Evolutionary conservation across 2,329 filamentous ascomycete genomes (phyloP).

Genomic region (Metarhizium sp.): DNA sequence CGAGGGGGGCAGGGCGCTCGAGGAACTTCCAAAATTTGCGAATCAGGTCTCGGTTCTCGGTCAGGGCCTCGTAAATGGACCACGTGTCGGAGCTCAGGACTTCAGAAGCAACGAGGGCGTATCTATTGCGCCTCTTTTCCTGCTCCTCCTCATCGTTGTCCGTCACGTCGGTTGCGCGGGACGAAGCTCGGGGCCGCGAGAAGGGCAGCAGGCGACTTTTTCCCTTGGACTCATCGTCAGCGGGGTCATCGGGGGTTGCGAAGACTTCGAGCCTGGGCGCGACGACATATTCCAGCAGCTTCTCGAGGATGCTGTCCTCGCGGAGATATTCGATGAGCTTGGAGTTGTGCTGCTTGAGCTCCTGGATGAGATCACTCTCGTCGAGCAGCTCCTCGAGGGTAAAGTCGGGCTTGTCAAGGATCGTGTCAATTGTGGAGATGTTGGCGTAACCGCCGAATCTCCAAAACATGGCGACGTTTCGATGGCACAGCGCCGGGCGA

Average conservation of each 20-base stretch:
- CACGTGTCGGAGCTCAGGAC: conserved; percentile 92
- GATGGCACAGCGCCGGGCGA: conserved; percentile 23
- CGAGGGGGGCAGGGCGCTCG: conserved; percentile 72
- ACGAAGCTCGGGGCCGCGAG: conserved; percentile 43
- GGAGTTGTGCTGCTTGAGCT: conserved; percentile 95
- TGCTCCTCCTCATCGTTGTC: conserved; percentile 59
- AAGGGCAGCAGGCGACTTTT: conserved; percentile 36
- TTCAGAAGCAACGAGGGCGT: conserved; percentile 88
- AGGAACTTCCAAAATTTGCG: conserved; percentile 88
- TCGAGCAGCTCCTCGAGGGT: conserved; percentile 92
- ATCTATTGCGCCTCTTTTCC: conserved; percentile 87
- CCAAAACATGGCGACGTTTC: conserved; percentile 84
- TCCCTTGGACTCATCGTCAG: conserved; percentile 40
- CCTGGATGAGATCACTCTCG: conserved; percentile 91
- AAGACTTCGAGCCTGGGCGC: conserved; percentile 59
- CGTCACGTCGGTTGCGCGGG: conserved; percentile 35
- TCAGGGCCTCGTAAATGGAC: conserved; percentile 88
- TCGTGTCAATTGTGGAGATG: conserved; percentile 90
- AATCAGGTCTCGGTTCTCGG: conserved; percentile 72
- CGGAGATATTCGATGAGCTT: conserved; percentile 95
- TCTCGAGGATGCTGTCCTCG: conserved; percentile 75
- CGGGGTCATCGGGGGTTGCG: conserved; percentile 40
- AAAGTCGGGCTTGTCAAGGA: conserved; percentile 94
- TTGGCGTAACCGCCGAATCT: conserved; percentile 98
- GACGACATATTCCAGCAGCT: conserved; percentile 83